A percentile compares a stretch with the other conserved stretches of the same genome.
phyloP scores from a whole-genome alignment of 306 rosid genomes.

The Dicorynia guianensis region DNA sequence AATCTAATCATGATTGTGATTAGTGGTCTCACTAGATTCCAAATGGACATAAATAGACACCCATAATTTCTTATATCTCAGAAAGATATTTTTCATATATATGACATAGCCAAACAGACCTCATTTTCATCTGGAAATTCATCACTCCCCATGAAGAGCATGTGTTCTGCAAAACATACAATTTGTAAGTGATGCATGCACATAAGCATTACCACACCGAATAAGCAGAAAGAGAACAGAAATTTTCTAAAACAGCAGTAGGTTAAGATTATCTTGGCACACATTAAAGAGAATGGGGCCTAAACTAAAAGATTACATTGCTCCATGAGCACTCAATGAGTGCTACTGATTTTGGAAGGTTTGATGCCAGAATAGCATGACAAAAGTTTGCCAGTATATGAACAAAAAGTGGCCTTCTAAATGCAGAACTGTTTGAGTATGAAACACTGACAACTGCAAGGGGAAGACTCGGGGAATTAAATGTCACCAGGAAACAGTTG shows the following conservation, averaged over 20 bases:
- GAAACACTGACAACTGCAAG: not conserved
- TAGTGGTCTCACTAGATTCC: constrained; percentile 8
- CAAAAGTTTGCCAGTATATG: not conserved
- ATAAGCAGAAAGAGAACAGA: not conserved
- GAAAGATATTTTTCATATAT: constrained; percentile 1
- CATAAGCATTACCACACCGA: not conserved
- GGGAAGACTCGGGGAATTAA: not conserved
- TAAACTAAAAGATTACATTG: not conserved
- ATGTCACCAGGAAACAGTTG: not conserved
- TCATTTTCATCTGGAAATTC: constrained; percentile 97
- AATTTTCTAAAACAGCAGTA: not conserved
- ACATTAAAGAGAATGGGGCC: not conserved
- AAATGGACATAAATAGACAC: not conserved
- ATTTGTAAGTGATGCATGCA: not conserved
- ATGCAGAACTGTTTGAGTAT: not conserved
- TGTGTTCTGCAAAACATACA: constrained; percentile 77
- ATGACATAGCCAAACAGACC: constrained; percentile 60
- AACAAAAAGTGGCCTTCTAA: not conserved
- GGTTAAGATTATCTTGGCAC: not conserved
- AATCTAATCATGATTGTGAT: not conserved
- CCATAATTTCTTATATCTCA: not conserved
- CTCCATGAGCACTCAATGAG: not conserved
- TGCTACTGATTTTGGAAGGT: not conserved
- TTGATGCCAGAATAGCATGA: not conserved
- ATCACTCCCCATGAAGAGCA: constrained; percentile 99